Evolutionary conservation across 305 asterid genomes (phyloP).

Genomic region (Fraxinus sp.): DNA sequence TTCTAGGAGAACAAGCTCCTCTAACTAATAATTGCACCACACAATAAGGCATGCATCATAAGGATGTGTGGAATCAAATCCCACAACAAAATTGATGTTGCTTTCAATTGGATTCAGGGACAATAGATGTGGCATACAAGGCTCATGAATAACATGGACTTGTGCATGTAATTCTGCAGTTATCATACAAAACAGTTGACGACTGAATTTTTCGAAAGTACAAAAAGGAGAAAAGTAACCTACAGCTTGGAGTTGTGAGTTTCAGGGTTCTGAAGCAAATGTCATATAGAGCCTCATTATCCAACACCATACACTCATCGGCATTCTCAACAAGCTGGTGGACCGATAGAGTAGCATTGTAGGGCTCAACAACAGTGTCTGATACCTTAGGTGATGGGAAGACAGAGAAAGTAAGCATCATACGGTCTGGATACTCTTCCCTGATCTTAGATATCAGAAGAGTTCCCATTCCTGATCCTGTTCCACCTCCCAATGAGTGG

Average conservation of each 20-base stretch:
- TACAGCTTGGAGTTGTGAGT: constrained; percentile 76
- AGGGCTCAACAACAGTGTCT: constrained; percentile 80
- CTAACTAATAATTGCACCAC: not conserved
- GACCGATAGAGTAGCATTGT: constrained; percentile 71
- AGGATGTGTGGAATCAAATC: not conserved
- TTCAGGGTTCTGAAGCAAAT: constrained; percentile 73
- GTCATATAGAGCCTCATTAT: constrained; percentile 70
- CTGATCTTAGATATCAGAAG: constrained; percentile 69
- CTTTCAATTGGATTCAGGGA: not conserved
- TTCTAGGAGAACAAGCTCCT: not conserved
- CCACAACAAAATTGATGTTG: not conserved
- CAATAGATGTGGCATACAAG: not conserved
- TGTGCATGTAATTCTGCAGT: not conserved
- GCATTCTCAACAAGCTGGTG: constrained; percentile 85
- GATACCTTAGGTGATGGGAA: constrained; percentile 75
- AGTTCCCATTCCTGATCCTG: constrained; percentile 83
- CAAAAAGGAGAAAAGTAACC: constrained; percentile 21
- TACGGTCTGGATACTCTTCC: constrained; percentile 69
- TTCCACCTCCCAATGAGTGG: constrained; percentile 63
- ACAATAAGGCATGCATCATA: not conserved
- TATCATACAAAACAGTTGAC: not conserved
- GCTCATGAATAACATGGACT: not conserved
- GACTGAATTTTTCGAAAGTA: not conserved
- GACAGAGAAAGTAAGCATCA: constrained; percentile 80
- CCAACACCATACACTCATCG: constrained; percentile 81